These are phyloP conservation scores for Vigna nakashimae DNA, from an alignment of 306 rosid genomes.

Conservation along the genomic window DNA sequence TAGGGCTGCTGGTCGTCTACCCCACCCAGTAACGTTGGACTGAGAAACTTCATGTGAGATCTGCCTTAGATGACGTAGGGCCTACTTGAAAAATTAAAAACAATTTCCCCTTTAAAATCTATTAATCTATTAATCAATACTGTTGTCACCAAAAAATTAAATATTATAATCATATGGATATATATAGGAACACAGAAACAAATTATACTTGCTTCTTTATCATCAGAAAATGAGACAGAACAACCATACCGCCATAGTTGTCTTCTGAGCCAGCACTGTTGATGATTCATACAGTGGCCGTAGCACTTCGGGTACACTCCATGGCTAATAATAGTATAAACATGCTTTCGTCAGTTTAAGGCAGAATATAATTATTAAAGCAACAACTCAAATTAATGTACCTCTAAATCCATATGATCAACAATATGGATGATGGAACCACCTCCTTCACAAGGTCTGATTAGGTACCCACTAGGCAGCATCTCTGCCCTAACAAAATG, in stretches of 20 bases:
- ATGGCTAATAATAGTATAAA: constrained; percentile 62
- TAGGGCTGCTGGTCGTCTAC: constrained; percentile 93
- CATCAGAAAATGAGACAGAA: constrained; percentile 22
- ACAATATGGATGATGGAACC: constrained; percentile 96
- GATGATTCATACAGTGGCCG: constrained; percentile 95
- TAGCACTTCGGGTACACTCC: constrained; percentile 97
- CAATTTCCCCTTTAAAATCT: not conserved
- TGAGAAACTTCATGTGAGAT: constrained; percentile 94
- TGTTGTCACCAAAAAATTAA: not conserved
- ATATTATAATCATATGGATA: constrained; percentile 1
- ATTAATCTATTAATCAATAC: constrained; percentile 18
- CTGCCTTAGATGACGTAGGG: constrained; percentile 92
- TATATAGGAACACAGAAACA: constrained; percentile 21
- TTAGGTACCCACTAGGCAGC: constrained; percentile 93
- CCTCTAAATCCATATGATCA: constrained; percentile 97
- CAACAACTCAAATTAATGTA: constrained; percentile 35
- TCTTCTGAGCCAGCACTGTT: constrained; percentile 89
- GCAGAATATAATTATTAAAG: not conserved
- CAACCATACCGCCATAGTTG: constrained; percentile 88
- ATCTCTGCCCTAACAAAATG: constrained; percentile 96
- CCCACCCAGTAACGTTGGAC: constrained; percentile 90
- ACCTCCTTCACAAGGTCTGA: constrained; percentile 98
- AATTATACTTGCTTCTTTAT: not conserved
- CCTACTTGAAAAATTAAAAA: constrained; percentile 53
- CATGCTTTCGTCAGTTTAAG: constrained; percentile 33